Conservation (phyloP, 2,329 filamentous ascomycete species). For the Capronia epimyces region DNA sequence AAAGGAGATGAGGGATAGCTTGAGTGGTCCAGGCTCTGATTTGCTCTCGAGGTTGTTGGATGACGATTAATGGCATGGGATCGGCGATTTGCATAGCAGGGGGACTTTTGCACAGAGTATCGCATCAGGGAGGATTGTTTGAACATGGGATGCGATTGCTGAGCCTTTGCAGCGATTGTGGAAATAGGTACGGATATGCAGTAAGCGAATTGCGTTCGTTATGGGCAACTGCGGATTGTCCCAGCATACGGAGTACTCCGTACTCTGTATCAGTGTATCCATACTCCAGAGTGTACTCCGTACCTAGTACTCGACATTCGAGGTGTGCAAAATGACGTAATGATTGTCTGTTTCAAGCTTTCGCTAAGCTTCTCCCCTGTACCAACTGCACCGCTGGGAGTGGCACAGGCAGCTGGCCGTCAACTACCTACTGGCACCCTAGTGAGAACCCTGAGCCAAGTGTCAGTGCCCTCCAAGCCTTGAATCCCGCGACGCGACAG, state of each 20-base stretch:
- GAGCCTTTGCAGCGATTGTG: not conserved
- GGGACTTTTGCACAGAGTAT: not conserved
- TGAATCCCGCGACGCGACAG: no score
- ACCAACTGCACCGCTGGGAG: no score
- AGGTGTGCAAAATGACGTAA: not conserved
- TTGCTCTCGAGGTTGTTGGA: slow-evolving; percentile 41
- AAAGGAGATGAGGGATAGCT: slow-evolving; percentile 67
- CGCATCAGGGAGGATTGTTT: slow-evolving; percentile 16
- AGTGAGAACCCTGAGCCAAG: no score
- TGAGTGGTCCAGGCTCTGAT: slow-evolving; percentile 51
- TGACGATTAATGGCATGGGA: slow-evolving; percentile 14
- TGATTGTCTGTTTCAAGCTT: slow-evolving; percentile 5
- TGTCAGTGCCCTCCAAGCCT: no score
- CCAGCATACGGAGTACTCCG: not conserved
- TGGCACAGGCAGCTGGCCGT: no score
- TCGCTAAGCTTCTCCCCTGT: not conserved
- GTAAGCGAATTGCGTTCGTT: not conserved
- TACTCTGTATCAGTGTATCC: no score
- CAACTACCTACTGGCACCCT: no score
- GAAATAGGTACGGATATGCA: no score
- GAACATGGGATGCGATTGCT: not conserved
- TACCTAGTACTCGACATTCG: not conserved
- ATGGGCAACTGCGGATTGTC: not conserved
- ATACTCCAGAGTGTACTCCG: no score
- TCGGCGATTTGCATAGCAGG: slow-evolving; percentile 14